phyloP scores from a whole-genome alignment of 1,284 basidiomycete species.

The Sporisorium scitamineum region DNA sequence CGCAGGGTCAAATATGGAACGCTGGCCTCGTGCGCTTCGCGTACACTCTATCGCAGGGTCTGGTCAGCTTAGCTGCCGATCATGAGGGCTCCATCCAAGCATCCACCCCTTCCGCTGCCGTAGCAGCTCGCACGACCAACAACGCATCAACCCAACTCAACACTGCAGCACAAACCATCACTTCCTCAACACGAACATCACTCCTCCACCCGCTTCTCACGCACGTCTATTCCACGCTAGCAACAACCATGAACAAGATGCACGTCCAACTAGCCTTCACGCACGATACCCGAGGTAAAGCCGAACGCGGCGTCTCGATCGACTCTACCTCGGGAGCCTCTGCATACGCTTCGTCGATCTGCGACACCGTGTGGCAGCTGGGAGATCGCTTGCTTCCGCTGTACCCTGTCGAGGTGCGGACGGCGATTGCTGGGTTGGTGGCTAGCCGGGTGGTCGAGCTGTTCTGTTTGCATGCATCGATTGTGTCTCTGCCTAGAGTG shows the following conservation, averaged over 20 bases:
- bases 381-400: conserved; percentile 13
- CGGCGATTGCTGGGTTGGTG: neutral
- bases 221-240: neutral
- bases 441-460: neutral
- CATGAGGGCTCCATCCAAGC: conserved; percentile 2
- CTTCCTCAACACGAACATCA: neutral
- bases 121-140: neutral
- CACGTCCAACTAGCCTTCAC: conserved; percentile 15
- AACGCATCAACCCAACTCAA: conserved; percentile 11
- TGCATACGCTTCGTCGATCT: conserved; percentile 18
- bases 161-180: neutral
- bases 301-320: conserved; percentile 9
- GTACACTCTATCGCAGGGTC: conserved; percentile 8
- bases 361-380: conserved; percentile 10
- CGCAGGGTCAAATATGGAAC: conserved; percentile 23
- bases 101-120: neutral
- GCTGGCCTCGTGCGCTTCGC: conserved; percentile 29
- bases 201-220: conserved; percentile 11
- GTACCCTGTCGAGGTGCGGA: conserved; percentile 2
- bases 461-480: conserved; percentile 89
- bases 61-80: conserved; percentile 9
- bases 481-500: conserved; percentile 72
- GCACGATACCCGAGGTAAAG: neutral
- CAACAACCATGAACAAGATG: conserved; percentile 17
- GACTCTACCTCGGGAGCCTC: conserved; percentile 32